Evolutionary conservation across 306 rosid genomes (phyloP), one percentile per base, ranked within the genome.

Genomic region (Benincasa hispida): DNA sequence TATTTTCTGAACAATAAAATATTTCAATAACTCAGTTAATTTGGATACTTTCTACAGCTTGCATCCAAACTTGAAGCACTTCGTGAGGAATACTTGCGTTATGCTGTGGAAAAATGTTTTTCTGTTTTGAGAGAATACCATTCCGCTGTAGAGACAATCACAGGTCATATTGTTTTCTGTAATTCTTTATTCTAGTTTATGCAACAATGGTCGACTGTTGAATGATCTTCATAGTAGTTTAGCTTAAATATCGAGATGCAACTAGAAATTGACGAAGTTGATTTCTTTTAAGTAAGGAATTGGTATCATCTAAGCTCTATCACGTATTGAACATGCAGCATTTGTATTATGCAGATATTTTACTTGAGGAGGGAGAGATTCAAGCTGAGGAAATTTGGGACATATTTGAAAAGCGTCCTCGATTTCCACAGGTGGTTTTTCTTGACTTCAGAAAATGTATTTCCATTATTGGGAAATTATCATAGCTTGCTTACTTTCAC

Each of bases 81-180:
- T 75, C 86, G 97, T 69, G 96, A 93, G 85, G 98, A 91, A 87
- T 93, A 91, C 81, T 83, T 93, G 93, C 98, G 96, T 57, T 93
- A 86, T 80, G 91, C 94, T 61, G 89, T 89, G 60, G 97, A 88
- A 55, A 91, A 85, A 82, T 91, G 96, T 81, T 81, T 80, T 21
- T 84, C 91, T 6, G 90, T 93, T 78, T 81, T 93, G 75, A 83
- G 85, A 80, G 97, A 93, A 73, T 85, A 86, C 84, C 84, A 86
- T 75, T 86, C 90, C 78, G 96, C 96, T 15, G 93, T 91, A 21
- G 98, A 93, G 92, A 86, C 93, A 83, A 91, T 93, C 81, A 90
- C 98, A 88, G 98, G 98, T 91, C 56, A 58, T 80, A 72, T 15
- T 80, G 68, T 65, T 50, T 82, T 48, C 25, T 72, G 78, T 78